Percentiles rank a stretch among this genome's conserved stretches.
phyloP scores from a whole-genome alignment of 2,329 filamentous ascomycete species.

The Aspergillus amoenus region DNA sequence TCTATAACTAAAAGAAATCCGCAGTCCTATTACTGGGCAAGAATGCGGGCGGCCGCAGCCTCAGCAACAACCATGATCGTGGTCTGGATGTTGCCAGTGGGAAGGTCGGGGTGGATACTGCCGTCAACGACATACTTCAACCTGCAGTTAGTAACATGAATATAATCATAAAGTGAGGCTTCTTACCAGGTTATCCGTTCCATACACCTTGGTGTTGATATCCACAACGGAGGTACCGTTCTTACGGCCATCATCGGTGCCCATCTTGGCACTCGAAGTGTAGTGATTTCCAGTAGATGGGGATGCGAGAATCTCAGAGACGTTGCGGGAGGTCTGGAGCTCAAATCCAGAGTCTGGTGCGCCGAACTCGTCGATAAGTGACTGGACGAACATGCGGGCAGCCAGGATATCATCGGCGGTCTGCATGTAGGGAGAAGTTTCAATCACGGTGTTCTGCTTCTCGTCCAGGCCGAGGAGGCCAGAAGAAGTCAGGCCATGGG shows the following conservation, averaged over 20 bases:
- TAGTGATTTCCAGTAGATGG: conserved; percentile 50
- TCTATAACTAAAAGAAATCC: too few relatives aligned
- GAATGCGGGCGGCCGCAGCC: conserved; percentile 55
- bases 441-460: conserved; percentile 15
- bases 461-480: conserved; percentile 18
- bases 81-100: conserved; percentile 65
- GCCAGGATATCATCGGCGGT: conserved; percentile 18
- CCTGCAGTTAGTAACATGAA: neutral
- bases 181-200: conserved; percentile 60
- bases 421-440: conserved; percentile 17
- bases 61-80: conserved; percentile 65
- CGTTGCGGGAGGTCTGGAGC: conserved; percentile 15
- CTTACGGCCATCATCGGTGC: conserved; percentile 54
- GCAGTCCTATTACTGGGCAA: conserved; percentile 35
- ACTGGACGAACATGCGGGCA: conserved; percentile 13
- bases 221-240: conserved; percentile 63
- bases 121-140: conserved; percentile 63
- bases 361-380: conserved; percentile 14
- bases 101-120: conserved; percentile 67
- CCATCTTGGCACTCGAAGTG: conserved; percentile 60
- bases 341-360: conserved; percentile 12
- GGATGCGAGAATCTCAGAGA: conserved; percentile 15
- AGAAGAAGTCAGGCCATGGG: conserved; percentile 21
- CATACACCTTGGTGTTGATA: conserved; percentile 62
- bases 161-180: neutral